Evolutionary conservation across 371 early-diverging fungal genomes (phyloP), one percentile per base, ranked within the genome.

Genomic region (Mucor sp.): DNA sequence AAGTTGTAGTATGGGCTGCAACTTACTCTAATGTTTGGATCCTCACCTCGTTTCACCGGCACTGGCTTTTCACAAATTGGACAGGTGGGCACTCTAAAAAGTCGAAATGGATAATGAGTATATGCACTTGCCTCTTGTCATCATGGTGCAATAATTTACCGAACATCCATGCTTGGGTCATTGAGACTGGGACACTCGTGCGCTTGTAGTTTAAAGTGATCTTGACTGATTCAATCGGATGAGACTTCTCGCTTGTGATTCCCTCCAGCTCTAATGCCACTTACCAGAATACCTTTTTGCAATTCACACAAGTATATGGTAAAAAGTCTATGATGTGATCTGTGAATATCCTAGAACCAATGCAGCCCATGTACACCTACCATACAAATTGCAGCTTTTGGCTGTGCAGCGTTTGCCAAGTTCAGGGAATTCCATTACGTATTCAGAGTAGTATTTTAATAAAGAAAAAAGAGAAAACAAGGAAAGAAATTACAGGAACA

Each of bases 51-150:
- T 50, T 82, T 82, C 17, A 85, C 77, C n/a, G 90, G 87, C n/a
- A 90, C 87, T 37, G 89, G 87, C 48, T 78, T 82, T 27, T 80
- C 74, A 60, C 90, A 90, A 30, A 90, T 74, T 6, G 90, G 90
- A 60, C 90, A 90, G 23, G 81, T 77, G 27, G 89, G 88, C 0
- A 87, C 87, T 17, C 88, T 83, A 44, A 41, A 25, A 44, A 41
- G 19, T 58, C 21, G 39, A 11, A 3, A 23, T 23, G 32, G n/a
- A 25, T 11, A 14, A 12, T 44, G 39, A 23, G 27, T 14, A 41
- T 39, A 21, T 35, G 12, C 12, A 11, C 9, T 19, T n/a, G 6
- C 9, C 6, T 53, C 14, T 27, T 25, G 27, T 12, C 25, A 53
- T 12, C 25, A 53, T 23, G 7, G 4, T 23, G 5, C 15, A 37